Percentiles rank a stretch among this genome's conserved stretches.
phyloP scores from a whole-genome alignment of 2,329 filamentous ascomycete species.

The Nigrospora oryzae region DNA sequence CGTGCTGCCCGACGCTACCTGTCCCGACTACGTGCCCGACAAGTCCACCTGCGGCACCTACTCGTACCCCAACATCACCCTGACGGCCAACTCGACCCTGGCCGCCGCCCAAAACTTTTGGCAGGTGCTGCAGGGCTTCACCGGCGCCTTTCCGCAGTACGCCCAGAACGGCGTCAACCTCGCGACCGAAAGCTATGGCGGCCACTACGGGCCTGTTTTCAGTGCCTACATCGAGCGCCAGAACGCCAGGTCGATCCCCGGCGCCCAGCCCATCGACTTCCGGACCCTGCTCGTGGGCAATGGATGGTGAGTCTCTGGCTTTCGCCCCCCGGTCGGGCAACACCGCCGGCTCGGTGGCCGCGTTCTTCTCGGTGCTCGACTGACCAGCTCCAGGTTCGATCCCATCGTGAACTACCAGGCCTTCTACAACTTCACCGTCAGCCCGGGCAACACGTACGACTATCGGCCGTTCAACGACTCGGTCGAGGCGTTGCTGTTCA shows the following conservation, averaged over 20 bases:
- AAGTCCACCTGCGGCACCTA: constrained; percentile 43
- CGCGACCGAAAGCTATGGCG: constrained; percentile 48
- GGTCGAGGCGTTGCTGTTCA: constrained; percentile 42
- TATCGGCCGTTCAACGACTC: constrained; percentile 41
- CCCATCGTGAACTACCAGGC: constrained; percentile 46
- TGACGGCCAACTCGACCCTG: constrained; percentile 43
- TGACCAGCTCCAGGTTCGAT: constrained; percentile 32
- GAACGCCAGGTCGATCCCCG: constrained; percentile 31
- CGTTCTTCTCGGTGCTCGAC: not conserved
- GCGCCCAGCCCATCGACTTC: constrained; percentile 37
- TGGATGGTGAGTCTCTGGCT: constrained; percentile 27
- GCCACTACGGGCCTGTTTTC: constrained; percentile 50
- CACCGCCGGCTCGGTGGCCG: too few species aligned
- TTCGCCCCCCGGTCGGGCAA: too few species aligned
- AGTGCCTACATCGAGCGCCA: constrained; percentile 37
- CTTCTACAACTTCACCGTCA: constrained; percentile 49
- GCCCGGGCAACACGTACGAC: constrained; percentile 48
- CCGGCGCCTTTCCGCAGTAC: constrained; percentile 49
- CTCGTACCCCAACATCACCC: constrained; percentile 36
- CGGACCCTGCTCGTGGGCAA: constrained; percentile 47
- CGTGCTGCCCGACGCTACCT: constrained; percentile 33
- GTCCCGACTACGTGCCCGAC: constrained; percentile 36
- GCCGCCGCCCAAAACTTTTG: constrained; percentile 50
- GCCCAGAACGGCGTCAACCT: constrained; percentile 42
- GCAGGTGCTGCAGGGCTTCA: constrained; percentile 54